Evolutionary conservation across 2,329 filamentous ascomycete genomes (phyloP), one percentile per base, ranked within the genome.

Genomic region (Beauveria sp.): DNA sequence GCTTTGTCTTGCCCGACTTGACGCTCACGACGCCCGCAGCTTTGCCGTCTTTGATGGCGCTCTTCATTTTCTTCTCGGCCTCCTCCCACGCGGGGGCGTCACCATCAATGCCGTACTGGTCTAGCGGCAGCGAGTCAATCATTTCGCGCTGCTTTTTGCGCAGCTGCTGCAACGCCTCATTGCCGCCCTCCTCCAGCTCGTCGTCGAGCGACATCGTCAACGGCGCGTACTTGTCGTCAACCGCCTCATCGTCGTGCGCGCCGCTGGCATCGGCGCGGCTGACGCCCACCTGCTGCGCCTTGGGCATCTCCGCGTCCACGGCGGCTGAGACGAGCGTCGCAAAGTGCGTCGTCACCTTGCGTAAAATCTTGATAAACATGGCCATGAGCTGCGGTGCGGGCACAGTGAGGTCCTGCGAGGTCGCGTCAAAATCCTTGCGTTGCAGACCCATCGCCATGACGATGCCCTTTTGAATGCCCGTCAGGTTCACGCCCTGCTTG

Each of bases 351-450:
- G 89, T 89, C 45, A 96, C 83, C 78, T 98, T 98, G 66, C 92
- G 86, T 63, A 97, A 83, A 64, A 96, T 89, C 80, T 99, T 99
- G 73, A 96, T 91, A 75, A 99, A 98, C 89, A 98, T 96, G 64
- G 93, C 93, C 65, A 99, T 80, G 3, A 97, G 79, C 76, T 98
- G 95, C 50, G 87, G 88, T 2, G 85, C 83, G 1, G 85, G 85
- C 6, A 97, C 77, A 8, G 82, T 83, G 3, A 96, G 76, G 70
- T 99, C 95, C 65, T 88, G 86, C 64, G 93, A 88, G 9, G 97
- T 77, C 14, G 84, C 83, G 16, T 95, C 90, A 31, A 99, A 79
- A 45, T 89, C 88, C 78, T 98, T 98, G 67, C 90, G 86, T 75
- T 99, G 96, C 63, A 98, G 78, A 22, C 96, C 95, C 53, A 96